Conservation (phyloP, 495 filamentous ascomycete species). For the Penicillium bovifimosum region DNA sequence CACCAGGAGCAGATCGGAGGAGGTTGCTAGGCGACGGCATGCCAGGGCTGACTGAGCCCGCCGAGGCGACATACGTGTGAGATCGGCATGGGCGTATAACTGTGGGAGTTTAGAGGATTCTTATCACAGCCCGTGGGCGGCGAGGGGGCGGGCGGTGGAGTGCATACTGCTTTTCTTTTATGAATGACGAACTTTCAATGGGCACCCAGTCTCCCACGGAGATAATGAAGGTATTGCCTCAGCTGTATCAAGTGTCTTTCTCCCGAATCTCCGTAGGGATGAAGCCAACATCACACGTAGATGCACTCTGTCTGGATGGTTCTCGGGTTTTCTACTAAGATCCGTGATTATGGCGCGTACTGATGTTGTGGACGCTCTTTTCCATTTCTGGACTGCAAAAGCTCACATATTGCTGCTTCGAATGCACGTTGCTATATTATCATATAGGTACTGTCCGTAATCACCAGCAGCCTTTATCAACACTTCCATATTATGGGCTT, state of each 20-base stretch:
- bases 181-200: slow-evolving; percentile 7
- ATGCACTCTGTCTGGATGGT: background rate
- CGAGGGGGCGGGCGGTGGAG: background rate
- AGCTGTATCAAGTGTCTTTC: background rate
- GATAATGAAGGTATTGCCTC: background rate
- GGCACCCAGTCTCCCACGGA: background rate
- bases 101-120: background rate
- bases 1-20: slow-evolving; percentile 98
- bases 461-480: too few species aligned
- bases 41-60: background rate
- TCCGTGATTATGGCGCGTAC: too few species aligned
- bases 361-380: background rate
- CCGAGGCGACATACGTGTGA: background rate
- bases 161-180: slow-evolving; percentile 4
- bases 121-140: background rate
- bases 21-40: slow-evolving; percentile 38
- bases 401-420: background rate
- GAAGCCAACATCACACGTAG: background rate
- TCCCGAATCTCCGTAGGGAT: background rate
- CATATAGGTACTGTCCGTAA: too few species aligned
- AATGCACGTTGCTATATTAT: too few species aligned
- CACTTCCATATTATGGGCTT: too few species aligned
- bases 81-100: background rate
- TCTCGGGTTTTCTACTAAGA: background rate
- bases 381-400: too few species aligned